Conservation (phyloP, 495 filamentous ascomycete genomes). For the Tuber aestivum region DNA sequence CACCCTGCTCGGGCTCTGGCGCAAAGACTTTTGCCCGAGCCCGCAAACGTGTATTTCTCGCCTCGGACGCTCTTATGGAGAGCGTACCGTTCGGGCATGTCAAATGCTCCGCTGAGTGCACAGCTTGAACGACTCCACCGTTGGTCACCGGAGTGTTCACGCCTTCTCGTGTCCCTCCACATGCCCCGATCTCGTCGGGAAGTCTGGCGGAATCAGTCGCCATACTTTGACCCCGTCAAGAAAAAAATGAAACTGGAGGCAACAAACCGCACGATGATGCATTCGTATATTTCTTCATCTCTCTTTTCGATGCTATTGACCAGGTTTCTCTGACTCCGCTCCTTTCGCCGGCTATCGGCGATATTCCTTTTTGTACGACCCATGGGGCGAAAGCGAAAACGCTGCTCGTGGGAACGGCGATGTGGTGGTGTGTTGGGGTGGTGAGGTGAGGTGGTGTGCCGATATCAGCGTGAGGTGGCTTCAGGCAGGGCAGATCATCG, state of each 20-base stretch:
- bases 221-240: neutral
- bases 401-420: neutral
- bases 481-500: conserved; percentile 1
- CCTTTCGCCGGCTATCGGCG: neutral
- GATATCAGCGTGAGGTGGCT: neutral
- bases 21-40: neutral
- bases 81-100: neutral
- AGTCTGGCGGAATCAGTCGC: neutral
- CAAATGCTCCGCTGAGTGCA: neutral
- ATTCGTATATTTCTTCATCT: conserved; percentile 1
- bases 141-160: neutral
- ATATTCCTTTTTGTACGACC: neutral
- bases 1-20: neutral
- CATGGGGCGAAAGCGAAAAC: neutral
- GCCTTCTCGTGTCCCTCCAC: neutral
- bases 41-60: neutral
- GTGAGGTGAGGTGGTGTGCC: neutral
- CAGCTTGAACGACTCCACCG: neutral
- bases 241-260: neutral
- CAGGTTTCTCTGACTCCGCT: neutral
- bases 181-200: neutral
- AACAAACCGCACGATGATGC: neutral
- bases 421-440: neutral
- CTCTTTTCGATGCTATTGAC: neutral
- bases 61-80: neutral